Evolutionary conservation across 257 asterid species (phyloP), one percentile per base, ranked within the genome.

Genomic region (Thymus mandschuricus): DNA sequence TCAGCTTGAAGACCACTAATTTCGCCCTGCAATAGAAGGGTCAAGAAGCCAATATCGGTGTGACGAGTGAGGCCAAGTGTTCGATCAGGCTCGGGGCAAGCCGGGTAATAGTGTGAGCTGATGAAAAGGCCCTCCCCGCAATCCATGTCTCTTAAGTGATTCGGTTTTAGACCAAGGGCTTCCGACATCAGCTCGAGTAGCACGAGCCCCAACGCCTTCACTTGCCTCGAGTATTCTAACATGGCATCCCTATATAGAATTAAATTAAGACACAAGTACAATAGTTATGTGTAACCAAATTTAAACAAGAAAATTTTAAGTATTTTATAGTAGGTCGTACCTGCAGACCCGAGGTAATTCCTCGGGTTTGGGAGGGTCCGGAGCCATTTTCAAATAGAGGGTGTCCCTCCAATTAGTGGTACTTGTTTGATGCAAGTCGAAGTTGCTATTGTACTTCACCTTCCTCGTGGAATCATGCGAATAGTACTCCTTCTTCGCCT

Each of bases 331-430:
- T 35, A 35, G 41, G 41, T 7, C 48, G 31, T 59, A 78, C 82
- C 78, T 75, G 65, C 72, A 79, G 27, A 33, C 69, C 3, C 21
- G 61, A 28, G 83, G 80, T 21, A 79, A 7, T 60, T 79, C 75
- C 10, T 79, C 48, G 2, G 78, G 80, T 8, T 10, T 6, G 13
- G 83, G 80, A 33, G 78, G 72, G 6, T 66, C 33, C 1, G 91
- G 88, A 60, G 78, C 83, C 83, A 84, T 78, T 0, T 8, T 11
- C 70, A 77, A 69, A 33, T 76, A 78, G 8, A 76, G 29, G n/a
- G 80, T 21, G 45, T 84, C 88, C 51, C 87, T 84, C 92, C 92
- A 86, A 1, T 75, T 74, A 4, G 76, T 80, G 0, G 60, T 65
- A 9, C 5, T 10, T 3, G 82, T 10, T 59, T 33, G 69, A n/a